Evolutionary conservation across 805 yeast species (phyloP).

Genomic region (Candida koratica): DNA sequence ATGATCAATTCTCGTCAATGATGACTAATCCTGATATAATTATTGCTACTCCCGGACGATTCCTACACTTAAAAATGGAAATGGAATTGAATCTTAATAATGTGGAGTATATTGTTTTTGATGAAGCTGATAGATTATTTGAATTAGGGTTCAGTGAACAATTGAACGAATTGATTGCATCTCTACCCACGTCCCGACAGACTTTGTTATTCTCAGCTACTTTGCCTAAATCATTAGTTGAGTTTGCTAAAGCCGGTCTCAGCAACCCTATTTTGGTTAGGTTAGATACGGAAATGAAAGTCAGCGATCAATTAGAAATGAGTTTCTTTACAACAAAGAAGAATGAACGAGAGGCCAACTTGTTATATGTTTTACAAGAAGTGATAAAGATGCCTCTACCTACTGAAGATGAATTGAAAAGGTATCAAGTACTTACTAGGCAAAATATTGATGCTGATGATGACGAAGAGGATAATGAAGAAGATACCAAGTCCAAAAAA

Average conservation of each 20-base stretch:
- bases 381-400: slow-evolving; percentile 83
- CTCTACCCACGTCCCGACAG: slow-evolving; percentile 80
- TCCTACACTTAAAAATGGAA: slow-evolving; percentile 90
- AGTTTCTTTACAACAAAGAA: slow-evolving; percentile 76
- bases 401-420: slow-evolving; percentile 59
- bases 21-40: slow-evolving; percentile 91
- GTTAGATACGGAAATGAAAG: slow-evolving; percentile 86
- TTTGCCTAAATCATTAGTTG: slow-evolving; percentile 85
- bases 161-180: slow-evolving; percentile 78
- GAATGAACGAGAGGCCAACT: slow-evolving; percentile 85
- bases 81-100: slow-evolving; percentile 83
- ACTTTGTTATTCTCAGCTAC: slow-evolving; percentile 93
- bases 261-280: slow-evolving; percentile 89
- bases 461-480: slow-evolving; percentile 28
- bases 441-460: slow-evolving; percentile 54
- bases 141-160: slow-evolving; percentile 97
- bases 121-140: slow-evolving; percentile 94
- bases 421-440: slow-evolving; percentile 46
- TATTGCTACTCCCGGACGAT: slow-evolving; percentile 97
- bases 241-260: slow-evolving; percentile 95
- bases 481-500: slow-evolving; percentile 28
- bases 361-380: slow-evolving; percentile 72
- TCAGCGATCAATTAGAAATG: slow-evolving; percentile 89
- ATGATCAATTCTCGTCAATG: slow-evolving; percentile 91
- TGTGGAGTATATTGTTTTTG: slow-evolving; percentile 88